phyloP scores from a whole-genome alignment of 73 alveolate species.

The Strombidium stylifer region DNA sequence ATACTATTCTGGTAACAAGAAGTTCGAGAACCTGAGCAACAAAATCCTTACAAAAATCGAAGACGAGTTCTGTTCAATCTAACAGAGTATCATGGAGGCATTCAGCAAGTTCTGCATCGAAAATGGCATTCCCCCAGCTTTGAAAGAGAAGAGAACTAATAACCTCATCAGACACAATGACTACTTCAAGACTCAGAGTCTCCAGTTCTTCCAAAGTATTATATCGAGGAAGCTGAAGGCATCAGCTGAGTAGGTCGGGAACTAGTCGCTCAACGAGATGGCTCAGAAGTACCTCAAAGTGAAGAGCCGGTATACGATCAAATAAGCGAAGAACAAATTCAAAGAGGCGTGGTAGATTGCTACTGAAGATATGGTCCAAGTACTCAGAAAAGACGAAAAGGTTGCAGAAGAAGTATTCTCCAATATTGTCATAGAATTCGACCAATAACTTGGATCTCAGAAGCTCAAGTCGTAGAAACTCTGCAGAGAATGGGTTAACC shows the following conservation, averaged over 20 bases:
- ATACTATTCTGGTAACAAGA: background rate
- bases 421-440: too few relatives aligned
- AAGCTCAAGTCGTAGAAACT: too few relatives aligned
- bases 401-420: too few relatives aligned
- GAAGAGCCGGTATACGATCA: background rate
- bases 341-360: background rate
- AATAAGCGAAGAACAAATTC: constrained; percentile 9
- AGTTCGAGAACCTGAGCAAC: background rate
- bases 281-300: background rate
- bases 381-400: too few relatives aligned
- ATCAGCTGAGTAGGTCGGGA: constrained; percentile 7
- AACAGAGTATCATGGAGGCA: background rate
- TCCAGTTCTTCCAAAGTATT: background rate
- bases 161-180: background rate
- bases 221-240: background rate
- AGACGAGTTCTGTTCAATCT: background rate
- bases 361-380: too few relatives aligned
- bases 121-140: background rate
- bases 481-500: too few relatives aligned
- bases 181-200: too few relatives aligned
- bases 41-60: background rate
- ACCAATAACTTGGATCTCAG: too few relatives aligned
- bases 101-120: constrained; percentile 1
- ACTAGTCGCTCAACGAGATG: background rate
- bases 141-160: background rate